phyloP scores from a whole-genome alignment of 352 stramenopile genomes.

The Phytophthora palmivora region DNA sequence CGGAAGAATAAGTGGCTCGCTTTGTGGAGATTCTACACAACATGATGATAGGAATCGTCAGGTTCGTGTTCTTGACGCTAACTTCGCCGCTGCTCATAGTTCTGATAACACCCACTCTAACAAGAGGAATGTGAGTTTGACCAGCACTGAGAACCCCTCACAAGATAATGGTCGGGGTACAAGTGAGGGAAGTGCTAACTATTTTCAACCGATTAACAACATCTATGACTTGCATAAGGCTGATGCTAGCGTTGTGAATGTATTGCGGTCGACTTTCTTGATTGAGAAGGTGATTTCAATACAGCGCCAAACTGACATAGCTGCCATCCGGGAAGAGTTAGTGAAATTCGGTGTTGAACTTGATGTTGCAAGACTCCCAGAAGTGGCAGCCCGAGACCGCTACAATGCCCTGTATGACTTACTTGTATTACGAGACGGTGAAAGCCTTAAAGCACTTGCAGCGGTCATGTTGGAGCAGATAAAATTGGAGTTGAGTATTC shows the following conservation, averaged over 20 bases:
- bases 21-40: neutral
- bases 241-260: slow-evolving; percentile 61
- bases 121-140: slow-evolving; percentile 1
- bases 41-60: neutral
- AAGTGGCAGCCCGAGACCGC: slow-evolving; percentile 30
- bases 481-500: slow-evolving; percentile 61
- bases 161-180: slow-evolving; percentile 5
- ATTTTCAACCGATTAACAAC: slow-evolving; percentile 39
- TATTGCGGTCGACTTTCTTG: slow-evolving; percentile 64
- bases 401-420: slow-evolving; percentile 70
- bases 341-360: slow-evolving; percentile 62
- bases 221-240: slow-evolving; percentile 66
- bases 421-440: slow-evolving; percentile 72
- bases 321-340: slow-evolving; percentile 53
- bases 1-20: neutral
- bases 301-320: slow-evolving; percentile 47
- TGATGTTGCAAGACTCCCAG: slow-evolving; percentile 20
- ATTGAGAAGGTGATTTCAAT: slow-evolving; percentile 80
- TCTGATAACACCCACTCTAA: neutral
- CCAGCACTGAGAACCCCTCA: neutral
- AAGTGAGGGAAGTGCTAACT: slow-evolving; percentile 4
- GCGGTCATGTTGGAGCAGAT: slow-evolving; percentile 68
- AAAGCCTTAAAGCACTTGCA: slow-evolving; percentile 68
- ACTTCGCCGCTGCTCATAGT: neutral
- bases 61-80: slow-evolving; percentile 6